Conservation (phyloP, 371 early-diverging fungal genomes). For the Mortierella sp. region DNA sequence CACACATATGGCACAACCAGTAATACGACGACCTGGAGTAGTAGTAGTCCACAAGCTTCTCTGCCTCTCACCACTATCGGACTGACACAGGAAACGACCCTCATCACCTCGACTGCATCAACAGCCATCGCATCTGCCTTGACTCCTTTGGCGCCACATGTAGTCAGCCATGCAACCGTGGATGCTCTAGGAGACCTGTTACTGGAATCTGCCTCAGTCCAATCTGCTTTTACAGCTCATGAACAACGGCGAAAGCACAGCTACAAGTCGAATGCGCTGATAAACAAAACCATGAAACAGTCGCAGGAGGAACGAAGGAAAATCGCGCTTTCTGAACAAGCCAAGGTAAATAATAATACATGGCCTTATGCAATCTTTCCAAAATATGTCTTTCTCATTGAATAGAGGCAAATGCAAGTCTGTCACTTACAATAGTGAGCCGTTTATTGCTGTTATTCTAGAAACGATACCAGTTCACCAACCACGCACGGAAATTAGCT, state of each 20-base stretch:
- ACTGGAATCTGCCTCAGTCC: slow-evolving; percentile 38
- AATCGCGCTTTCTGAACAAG: slow-evolving; percentile 43
- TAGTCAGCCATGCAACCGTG: slow-evolving; percentile 41
- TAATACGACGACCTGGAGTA: no score
- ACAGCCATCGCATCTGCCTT: neutral
- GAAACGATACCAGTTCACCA: slow-evolving; percentile 53
- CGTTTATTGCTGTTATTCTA: no score
- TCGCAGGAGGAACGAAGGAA: slow-evolving; percentile 49
- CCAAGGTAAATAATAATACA: slow-evolving; percentile 33
- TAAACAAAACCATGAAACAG: slow-evolving; percentile 48
- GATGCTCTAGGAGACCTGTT: slow-evolving; percentile 49
- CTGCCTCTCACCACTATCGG: no score
- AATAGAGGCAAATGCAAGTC: neutral
- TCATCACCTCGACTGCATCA: neutral
- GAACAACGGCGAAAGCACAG: slow-evolving; percentile 39
- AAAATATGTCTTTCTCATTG: neutral
- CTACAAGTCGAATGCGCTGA: slow-evolving; percentile 36
- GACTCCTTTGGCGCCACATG: slow-evolving; percentile 4
- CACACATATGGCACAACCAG: no score
- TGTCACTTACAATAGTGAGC: no score
- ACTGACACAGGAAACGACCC: slow-evolving; percentile 1
- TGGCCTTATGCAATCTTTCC: neutral
- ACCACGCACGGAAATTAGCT: slow-evolving; percentile 51
- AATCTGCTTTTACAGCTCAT: slow-evolving; percentile 22
- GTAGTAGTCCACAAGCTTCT: no score